Percentiles rank a stretch among this genome's conserved stretches.
Conservation (phyloP, 176 grass and related monocot genomes). For the Bonia amplexicaulis region DNA sequence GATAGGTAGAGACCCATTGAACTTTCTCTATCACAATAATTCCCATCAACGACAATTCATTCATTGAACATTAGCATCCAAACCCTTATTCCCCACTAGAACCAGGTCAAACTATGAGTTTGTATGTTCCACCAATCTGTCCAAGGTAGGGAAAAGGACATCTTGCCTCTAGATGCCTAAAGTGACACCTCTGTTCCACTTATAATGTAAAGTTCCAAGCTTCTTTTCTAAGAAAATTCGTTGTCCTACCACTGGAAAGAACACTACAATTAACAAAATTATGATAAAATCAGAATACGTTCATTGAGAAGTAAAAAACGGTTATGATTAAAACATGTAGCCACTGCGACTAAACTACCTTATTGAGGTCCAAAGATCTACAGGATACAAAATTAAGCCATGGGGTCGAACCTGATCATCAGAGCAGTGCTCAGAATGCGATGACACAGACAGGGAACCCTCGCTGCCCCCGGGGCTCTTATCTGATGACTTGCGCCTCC, state of each 20-base stretch:
- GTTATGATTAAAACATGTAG: not conserved
- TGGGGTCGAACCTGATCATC: conserved; percentile 55
- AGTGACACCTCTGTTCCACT: not conserved
- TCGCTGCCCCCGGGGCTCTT: conserved; percentile 55
- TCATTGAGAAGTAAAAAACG: not conserved
- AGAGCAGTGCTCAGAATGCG: conserved; percentile 43
- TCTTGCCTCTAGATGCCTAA: not conserved
- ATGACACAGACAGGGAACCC: conserved; percentile 35
- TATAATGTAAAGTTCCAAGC: not conserved
- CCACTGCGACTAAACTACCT: not conserved
- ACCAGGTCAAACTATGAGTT: not conserved
- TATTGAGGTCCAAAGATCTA: conserved; percentile 13
- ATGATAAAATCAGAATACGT: not conserved
- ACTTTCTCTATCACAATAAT: conserved; percentile 7
- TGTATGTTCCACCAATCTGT: conserved; percentile 5
- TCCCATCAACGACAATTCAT: not conserved
- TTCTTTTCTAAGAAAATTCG: not conserved
- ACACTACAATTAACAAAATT: not conserved
- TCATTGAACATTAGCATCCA: conserved; percentile 10
- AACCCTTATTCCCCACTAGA: not conserved
- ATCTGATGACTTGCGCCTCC: conserved; percentile 64
- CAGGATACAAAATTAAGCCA: conserved; percentile 8
- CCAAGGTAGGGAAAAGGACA: conserved; percentile 14
- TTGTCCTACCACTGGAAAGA: not conserved
- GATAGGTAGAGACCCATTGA: not conserved